Conservation (phyloP, 2,329 filamentous ascomycete species). For the Scopulariopsis brevicaulis region DNA sequence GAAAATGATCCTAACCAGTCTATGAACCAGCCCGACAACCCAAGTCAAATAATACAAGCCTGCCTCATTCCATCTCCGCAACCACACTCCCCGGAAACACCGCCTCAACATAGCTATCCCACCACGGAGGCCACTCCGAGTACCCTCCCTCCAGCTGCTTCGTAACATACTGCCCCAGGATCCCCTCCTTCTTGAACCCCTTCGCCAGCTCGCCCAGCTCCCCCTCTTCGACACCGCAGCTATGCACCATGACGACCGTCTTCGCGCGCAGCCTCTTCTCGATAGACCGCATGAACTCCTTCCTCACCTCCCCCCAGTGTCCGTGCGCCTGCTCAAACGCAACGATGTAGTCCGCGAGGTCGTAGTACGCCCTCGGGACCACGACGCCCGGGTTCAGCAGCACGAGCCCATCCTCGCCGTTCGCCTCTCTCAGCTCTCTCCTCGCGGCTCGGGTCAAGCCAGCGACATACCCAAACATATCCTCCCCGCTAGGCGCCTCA, state of each 20-base stretch:
- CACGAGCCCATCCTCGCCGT: constrained; percentile 10
- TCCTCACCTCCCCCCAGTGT: constrained; percentile 7
- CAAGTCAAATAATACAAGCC: background rate
- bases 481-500: constrained; percentile 24
- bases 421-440: constrained; percentile 4
- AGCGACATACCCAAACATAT: constrained; percentile 12
- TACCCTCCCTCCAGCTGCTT: constrained; percentile 10
- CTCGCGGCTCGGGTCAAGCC: constrained; percentile 13
- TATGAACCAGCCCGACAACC: background rate
- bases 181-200: constrained; percentile 4
- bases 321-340: constrained; percentile 24
- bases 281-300: background rate
- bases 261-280: constrained; percentile 1
- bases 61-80: background rate
- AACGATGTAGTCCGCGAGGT: constrained; percentile 28
- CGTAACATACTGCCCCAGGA: constrained; percentile 10
- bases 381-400: constrained; percentile 33
- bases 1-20: no score
- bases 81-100: background rate
- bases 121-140: constrained; percentile 10
- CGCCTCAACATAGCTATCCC: constrained; percentile 6
- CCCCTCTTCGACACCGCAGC: background rate
- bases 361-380: constrained; percentile 24
- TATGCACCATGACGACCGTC: constrained; percentile 10
- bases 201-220: constrained; percentile 3